Evolutionary conservation across 139 green algal genomes (phyloP).

Genomic region (Pseudopediastrum boryanum): DNA sequence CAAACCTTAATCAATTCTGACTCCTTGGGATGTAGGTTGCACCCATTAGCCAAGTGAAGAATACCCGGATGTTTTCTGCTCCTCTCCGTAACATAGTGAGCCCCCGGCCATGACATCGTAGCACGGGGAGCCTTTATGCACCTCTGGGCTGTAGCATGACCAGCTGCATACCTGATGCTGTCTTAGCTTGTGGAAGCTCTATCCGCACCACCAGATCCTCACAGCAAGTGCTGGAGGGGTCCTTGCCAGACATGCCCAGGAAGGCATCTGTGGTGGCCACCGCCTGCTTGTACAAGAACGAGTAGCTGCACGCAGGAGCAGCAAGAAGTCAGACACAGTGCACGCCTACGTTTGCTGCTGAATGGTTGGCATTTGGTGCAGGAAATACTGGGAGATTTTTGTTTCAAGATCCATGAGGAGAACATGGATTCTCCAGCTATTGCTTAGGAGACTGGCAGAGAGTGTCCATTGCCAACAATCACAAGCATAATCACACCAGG

Average conservation of each 20-base stretch:
- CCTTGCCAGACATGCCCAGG: slow-evolving; percentile 75
- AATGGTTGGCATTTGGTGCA: too few relatives aligned
- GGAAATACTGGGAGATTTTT: too few relatives aligned
- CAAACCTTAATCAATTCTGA: background rate
- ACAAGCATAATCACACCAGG: too few relatives aligned
- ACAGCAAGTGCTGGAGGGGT: slow-evolving; percentile 64
- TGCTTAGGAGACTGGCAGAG: too few relatives aligned
- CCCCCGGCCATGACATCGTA: background rate
- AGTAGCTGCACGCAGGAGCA: slow-evolving; percentile 24
- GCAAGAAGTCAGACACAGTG: too few relatives aligned
- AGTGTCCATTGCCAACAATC: too few relatives aligned
- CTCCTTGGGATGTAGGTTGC: background rate
- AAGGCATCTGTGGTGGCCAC: slow-evolving; percentile 71
- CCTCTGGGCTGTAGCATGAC: background rate
- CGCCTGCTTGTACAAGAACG: slow-evolving; percentile 76
- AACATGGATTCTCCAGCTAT: too few relatives aligned
- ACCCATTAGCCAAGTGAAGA: background rate
- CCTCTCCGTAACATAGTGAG: background rate
- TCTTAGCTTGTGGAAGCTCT: slow-evolving; percentile 51
- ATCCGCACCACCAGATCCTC: slow-evolving; percentile 70
- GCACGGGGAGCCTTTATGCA: background rate
- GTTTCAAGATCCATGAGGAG: too few relatives aligned
- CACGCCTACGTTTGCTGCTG: too few relatives aligned
- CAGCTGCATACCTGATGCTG: slow-evolving; percentile 40
- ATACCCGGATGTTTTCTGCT: background rate